These are phyloP conservation scores for Clathrospora elynae DNA, from an alignment of 2,329 filamentous ascomycete genomes.

Conservation along the genomic window DNA sequence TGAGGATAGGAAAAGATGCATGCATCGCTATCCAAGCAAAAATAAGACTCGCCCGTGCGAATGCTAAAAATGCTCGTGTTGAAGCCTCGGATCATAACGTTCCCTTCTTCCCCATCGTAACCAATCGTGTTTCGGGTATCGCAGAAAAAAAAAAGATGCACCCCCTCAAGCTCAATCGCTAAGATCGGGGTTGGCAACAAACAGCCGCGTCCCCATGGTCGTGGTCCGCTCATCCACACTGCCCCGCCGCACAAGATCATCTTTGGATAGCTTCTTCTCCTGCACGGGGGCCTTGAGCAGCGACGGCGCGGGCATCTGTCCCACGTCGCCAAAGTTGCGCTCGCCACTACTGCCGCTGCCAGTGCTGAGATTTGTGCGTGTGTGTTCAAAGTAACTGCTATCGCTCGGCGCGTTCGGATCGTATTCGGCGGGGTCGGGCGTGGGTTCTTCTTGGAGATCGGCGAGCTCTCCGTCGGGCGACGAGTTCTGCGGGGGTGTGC, in stretches of 20 bases:
- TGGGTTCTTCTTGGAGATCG: slow-evolving; percentile 52
- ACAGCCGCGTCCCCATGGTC: slow-evolving; percentile 74
- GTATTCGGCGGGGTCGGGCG: slow-evolving; percentile 50
- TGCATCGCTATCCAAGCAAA: neutral
- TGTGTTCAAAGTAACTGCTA: slow-evolving; percentile 52
- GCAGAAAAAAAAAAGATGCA: slow-evolving; percentile 27
- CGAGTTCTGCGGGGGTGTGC: slow-evolving; percentile 58
- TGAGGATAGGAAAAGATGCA: neutral
- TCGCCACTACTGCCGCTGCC: slow-evolving; percentile 53
- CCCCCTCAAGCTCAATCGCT: slow-evolving; percentile 47
- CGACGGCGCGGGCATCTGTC: slow-evolving; percentile 52
- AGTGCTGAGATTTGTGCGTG: slow-evolving; percentile 50
- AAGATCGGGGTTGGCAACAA: slow-evolving; percentile 83
- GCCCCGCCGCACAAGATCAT: slow-evolving; percentile 75
- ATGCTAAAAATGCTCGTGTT: neutral
- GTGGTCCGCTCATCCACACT: slow-evolving; percentile 83
- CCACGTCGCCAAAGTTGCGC: slow-evolving; percentile 59
- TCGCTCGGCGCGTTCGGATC: slow-evolving; percentile 28
- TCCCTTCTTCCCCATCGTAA: neutral
- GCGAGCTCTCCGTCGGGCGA: slow-evolving; percentile 45
- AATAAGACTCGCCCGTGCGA: neutral
- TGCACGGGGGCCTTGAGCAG: slow-evolving; percentile 52
- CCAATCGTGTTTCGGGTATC: slow-evolving; percentile 36
- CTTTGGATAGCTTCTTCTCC: slow-evolving; percentile 60
- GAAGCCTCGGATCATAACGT: too few relatives aligned